Percentiles rank a stretch among this genome's conserved stretches.
Evolutionary conservation across 768 basidiomycete genomes (phyloP).

Genomic region (Sarcomyxa edulis): DNA sequence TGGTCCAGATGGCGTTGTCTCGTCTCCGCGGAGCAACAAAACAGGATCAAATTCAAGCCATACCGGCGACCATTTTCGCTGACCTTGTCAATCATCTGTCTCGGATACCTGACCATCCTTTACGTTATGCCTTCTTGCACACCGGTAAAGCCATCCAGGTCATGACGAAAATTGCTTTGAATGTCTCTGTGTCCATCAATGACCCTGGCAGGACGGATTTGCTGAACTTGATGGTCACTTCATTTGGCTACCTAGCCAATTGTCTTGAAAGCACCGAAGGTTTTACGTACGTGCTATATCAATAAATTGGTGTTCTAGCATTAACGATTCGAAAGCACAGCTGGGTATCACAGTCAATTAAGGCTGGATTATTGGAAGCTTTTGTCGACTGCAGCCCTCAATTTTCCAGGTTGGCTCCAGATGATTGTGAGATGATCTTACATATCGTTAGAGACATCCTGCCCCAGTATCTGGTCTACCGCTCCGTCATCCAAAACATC

Average conservation of each 20-base stretch:
- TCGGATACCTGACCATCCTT: slow-evolving; percentile 17
- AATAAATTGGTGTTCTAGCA: too few relatives aligned
- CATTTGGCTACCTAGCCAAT: slow-evolving; percentile 26
- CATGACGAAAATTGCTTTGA: slow-evolving; percentile 24
- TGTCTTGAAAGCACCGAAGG: slow-evolving; percentile 31
- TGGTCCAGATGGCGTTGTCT: slow-evolving; percentile 22
- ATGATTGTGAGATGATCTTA: slow-evolving; percentile 24
- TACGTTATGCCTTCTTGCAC: slow-evolving; percentile 26
- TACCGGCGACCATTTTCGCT: slow-evolving; percentile 18
- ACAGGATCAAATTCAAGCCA: too few relatives aligned
- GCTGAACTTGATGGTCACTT: slow-evolving; percentile 20
- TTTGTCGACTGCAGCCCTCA: slow-evolving; percentile 21
- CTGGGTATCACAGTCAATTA: slow-evolving; percentile 27
- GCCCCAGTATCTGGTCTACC: slow-evolving; percentile 31
- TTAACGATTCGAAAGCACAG: too few relatives aligned
- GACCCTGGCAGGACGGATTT: slow-evolving; percentile 12
- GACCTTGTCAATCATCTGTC: slow-evolving; percentile 28
- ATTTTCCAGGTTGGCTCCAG: slow-evolving; percentile 18
- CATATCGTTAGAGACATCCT: slow-evolving; percentile 21
- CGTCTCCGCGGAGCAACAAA: slow-evolving; percentile 19
- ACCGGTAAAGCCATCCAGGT: slow-evolving; percentile 23
- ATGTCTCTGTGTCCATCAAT: slow-evolving; percentile 16
- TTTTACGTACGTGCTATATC: too few relatives aligned
- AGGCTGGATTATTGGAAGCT: slow-evolving; percentile 26
- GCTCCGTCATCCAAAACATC: slow-evolving; percentile 26